Evolutionary conservation across 345 rosid species (phyloP), one percentile per base, ranked within the genome.

Genomic region (Aethionema arabicum): DNA sequence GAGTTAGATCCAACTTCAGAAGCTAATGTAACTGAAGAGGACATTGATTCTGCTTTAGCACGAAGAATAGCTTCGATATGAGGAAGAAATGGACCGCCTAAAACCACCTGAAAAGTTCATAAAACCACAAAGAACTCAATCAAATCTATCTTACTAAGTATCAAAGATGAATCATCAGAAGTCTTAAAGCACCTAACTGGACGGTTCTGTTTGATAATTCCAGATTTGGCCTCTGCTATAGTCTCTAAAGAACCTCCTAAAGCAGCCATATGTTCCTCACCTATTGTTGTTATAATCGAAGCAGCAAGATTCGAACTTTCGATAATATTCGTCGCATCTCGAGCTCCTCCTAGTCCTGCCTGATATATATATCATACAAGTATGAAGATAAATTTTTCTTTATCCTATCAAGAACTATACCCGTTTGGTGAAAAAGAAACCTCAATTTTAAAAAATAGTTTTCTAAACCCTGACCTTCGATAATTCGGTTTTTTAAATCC

Each of bases 341-440:
- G 82, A 32, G 87, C 90, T 64, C 98, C 98, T 10, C 98, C 97
- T 50, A 92, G 76, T 16, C 96, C 95, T 63, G 91, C 91, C 96
- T 90, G 75, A 46, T 33, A 52, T 41, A 47, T 29, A 71, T 21
- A 21, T 2, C 59, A 38, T 15, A 31, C 51, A 10, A 59, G 57
- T 11, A 36, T 2, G 32, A 40, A 11, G 35, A 21, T 21, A 2
- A 21, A 21, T 2, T 21, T 21, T 21, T 21, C 27, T 21, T 21
- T 21, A 21, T 21, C 27, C 27, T 21, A 21, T 21, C 2, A 21
- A 21, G 27, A n/a, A n/a, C n/a, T n/a, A n/a, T n/a, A n/a, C n/a
- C n/a, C n/a, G n/a, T n/a, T n/a, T n/a, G n/a, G n/a, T n/a, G n/a
- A n/a, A n/a, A n/a, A n/a, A n/a, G n/a, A n/a, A n/a, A n/a, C n/a